Conservation (phyloP, 2,329 filamentous ascomycete species). For the Trichoderma koningii region DNA sequence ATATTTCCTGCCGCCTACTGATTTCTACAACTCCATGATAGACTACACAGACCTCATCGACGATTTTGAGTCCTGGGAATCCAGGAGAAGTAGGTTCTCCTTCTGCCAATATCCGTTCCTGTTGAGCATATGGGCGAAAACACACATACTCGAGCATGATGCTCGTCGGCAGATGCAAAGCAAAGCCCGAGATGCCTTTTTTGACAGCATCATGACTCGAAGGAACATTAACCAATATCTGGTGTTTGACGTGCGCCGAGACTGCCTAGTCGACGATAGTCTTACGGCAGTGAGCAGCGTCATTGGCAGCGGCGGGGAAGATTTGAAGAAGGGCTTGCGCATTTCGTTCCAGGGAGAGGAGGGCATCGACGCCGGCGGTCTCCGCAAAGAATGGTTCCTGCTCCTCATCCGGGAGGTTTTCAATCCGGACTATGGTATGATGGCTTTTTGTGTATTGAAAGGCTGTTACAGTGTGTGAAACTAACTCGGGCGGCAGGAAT, state of each 20-base stretch:
- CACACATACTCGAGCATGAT: conserved; percentile 85
- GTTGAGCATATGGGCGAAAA: conserved; percentile 89
- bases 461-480: neutral
- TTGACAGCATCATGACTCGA: conserved; percentile 79
- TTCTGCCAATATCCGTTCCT: conserved; percentile 95
- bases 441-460: conserved; percentile 36
- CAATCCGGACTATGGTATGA: conserved; percentile 80
- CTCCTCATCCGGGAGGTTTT: conserved; percentile 87
- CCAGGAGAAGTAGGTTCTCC: conserved; percentile 70
- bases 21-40: conserved; percentile 85
- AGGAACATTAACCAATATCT: conserved; percentile 76
- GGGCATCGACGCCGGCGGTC: conserved; percentile 84
- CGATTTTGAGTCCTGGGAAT: conserved; percentile 89
- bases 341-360: conserved; percentile 89
- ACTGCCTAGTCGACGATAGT: conserved; percentile 87
- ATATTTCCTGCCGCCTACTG: conserved; percentile 74
- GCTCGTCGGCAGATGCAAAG: conserved; percentile 85
- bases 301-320: conserved; percentile 76
- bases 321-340: conserved; percentile 85
- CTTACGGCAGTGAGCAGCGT: conserved; percentile 82
- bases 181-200: conserved; percentile 86
- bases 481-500: conserved; percentile 60
- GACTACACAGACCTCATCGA: conserved; percentile 83
- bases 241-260: conserved; percentile 73
- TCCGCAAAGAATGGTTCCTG: conserved; percentile 94